Evolutionary conservation across 2,329 filamentous ascomycete genomes (phyloP), one percentile per base, ranked within the genome.

Genomic region (Nothophaeocryptopus gaeumannii): DNA sequence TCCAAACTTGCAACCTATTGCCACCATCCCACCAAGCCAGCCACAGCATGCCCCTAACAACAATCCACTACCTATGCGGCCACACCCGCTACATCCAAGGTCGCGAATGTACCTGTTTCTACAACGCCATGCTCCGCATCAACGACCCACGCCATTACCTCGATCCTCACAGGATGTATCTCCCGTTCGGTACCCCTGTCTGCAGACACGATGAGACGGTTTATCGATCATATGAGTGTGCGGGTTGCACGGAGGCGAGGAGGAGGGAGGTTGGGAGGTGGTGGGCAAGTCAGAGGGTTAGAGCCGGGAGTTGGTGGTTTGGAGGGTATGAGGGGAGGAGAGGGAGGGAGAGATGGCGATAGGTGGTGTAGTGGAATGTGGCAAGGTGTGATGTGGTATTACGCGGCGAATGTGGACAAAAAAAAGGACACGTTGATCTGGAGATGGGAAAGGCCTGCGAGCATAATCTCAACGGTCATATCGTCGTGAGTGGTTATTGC

Each of bases 21-120:
- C 36, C 12, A 41, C 7, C 29, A 34, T 35, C 16, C 15, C 12
- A 16, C 13, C 32, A 26, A 26, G 3, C 20, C 4, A 26, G 26
- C 3, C 16, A 15, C 29, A 39, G 9, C 38, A 38, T 61, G 58
- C 60, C 58, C 12, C 51, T 61, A 12, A 59, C 53, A 26, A 56
- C 48, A 35, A 59, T 56, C 54, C 39, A 46, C 47, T 60, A 63
- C 54, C 48, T 50, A 42, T 63, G 60, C 49, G 58, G 55, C 39
- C 58, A 60, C 49, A 40, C 44, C 30, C 55, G 51, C 15, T 45
- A 53, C 45, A 43, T 59, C 30, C 53, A 60, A 58, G 58, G 58
- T 14, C 56, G 54, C 8, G 52, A 58, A 38, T 62, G 59, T 44
- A 33, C 29, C 34, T 60, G 59, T 46, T 51, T 60, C 44, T 56